Base-by-base conservation (phyloP, 192 early-diverging fungal genomes). In the Umbelopsis sp. region DNA sequence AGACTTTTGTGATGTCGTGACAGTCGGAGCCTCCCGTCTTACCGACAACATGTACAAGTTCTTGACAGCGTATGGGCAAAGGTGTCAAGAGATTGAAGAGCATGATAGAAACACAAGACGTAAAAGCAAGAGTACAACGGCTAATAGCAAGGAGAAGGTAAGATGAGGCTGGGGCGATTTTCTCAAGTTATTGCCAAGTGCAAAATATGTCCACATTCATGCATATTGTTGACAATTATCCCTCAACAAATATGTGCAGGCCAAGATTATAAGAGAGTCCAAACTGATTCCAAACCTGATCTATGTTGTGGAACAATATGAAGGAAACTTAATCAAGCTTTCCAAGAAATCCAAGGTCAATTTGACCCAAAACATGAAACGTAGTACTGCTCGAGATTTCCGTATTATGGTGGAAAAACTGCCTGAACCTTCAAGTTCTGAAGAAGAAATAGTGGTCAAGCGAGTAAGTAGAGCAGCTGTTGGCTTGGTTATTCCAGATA, bases 381-480 rank as follows among this genome's bases (percentile, higher is more conserved):
- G 91, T 22, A 91, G 92, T 71, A 93, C 91, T 0, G 89, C 90
- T 2, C 81, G 91, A 41, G 93, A 95, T 52, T 95, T 95, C 50
- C 83, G 80, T 49, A 92, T 95, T 67, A 78, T 89, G 25, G 75
- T 79, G 53, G 80, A 79, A 49, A 66, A 74, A 13, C 81, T 82
- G 49, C 77, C 77, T 12, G 78, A 80, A 44, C 27, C 27, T 30
- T 23, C 69, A 11, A 68, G 79, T n/a, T 80, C 79, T 47, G 82
- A 77, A 11, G 77, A 81, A 33, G 78, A 74, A 1, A 72, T 74
- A 23, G 71, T 71, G 27, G 41, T 65, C 22, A 55, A 47, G 37
- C 46, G 44, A 71, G 70, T 53, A 71, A 51, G 51, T 55, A 12
- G 20, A 10, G 1, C 4, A 35, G 2, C 4, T 30, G 27, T 1